Evolutionary conservation across 2,329 filamentous ascomycete genomes (phyloP).

Genomic region (Amylocarpus encephaloides): DNA sequence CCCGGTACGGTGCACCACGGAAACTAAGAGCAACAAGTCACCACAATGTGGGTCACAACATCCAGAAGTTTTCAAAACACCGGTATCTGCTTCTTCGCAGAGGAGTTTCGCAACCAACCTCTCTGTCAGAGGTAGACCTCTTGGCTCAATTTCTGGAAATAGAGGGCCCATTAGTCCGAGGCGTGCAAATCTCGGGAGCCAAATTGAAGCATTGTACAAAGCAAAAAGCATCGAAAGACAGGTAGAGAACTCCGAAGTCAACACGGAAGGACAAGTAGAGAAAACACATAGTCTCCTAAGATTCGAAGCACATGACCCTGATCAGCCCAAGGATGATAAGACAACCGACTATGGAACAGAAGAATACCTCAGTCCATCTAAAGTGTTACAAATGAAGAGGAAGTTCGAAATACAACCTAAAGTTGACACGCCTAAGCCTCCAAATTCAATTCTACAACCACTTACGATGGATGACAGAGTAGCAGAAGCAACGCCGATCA

Average conservation of each 20-base stretch:
- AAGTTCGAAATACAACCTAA: constrained; percentile 17
- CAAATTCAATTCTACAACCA: neutral
- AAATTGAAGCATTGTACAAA: constrained; percentile 22
- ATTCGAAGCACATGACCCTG: no score
- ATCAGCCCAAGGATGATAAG: neutral
- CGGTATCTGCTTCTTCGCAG: no score
- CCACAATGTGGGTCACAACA: no score
- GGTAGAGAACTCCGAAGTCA: constrained; percentile 1
- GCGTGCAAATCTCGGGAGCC: constrained; percentile 16
- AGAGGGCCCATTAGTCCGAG: constrained; percentile 1
- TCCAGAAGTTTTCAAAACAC: no score
- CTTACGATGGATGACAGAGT: no score
- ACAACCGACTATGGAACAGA: neutral
- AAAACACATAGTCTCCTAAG: neutral
- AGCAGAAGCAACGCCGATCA: neutral
- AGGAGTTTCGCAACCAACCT: no score
- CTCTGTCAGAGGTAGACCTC: neutral
- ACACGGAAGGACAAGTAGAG: neutral
- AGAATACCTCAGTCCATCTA: constrained; percentile 1
- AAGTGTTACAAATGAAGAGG: constrained; percentile 23
- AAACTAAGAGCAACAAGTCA: no score
- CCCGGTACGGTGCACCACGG: no score
- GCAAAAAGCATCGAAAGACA: constrained; percentile 19
- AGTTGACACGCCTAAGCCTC: neutral
- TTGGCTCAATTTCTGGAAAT: neutral